Base-by-base conservation (phyloP, 495 filamentous ascomycete species). In the Talaromyces adpressus region DNA sequence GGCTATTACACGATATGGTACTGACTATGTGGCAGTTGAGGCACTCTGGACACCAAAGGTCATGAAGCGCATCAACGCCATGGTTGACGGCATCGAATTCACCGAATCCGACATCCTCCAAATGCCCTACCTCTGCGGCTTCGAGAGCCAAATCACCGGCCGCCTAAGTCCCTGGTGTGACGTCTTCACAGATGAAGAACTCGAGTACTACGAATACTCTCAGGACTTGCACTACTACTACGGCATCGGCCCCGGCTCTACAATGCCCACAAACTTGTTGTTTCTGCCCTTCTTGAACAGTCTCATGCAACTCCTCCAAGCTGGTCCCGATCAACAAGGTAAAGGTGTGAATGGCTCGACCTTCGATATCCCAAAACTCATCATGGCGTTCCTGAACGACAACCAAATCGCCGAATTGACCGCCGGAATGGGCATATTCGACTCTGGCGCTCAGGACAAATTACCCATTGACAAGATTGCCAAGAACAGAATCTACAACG, bases 141-240 rank as follows among this genome's bases (percentile, higher is more conserved):
- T 85, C 58, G 85, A 87, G 65, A 80, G 77, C 6, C 84, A 85
- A 66, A 84, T 86, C 65, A 83, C 75, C 1, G 84, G 85, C 11
- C 71, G 67, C 6, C 68, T 77, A 4, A 84, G 81, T 16, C 79
- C 82, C 0, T 87, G 78, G 76, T 86, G 85, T 61, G 68, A 69
- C 52, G 72, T 82, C 18, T 82, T 86, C 65, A 79, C 77, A 3
- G 69, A 83, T 30, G 68, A 78, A 0, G 83, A 86, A 67, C 72
- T 85, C 20, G 70, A 71, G 54, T 64, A 79, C 63, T 85, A 87
- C 66, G 82, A 84, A 62, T 87, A 86, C 67, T 76, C 78, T 0
- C 82, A 86, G 59, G 83, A 86, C 69, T 68, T 86, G 61, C 77
- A 82, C 20, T 86, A 86, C 66, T 87, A 81, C 66, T 85, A 85